These are phyloP conservation scores for Trametes cinnabarina DNA, from an alignment of 768 basidiomycete species.

Conservation along the genomic window DNA sequence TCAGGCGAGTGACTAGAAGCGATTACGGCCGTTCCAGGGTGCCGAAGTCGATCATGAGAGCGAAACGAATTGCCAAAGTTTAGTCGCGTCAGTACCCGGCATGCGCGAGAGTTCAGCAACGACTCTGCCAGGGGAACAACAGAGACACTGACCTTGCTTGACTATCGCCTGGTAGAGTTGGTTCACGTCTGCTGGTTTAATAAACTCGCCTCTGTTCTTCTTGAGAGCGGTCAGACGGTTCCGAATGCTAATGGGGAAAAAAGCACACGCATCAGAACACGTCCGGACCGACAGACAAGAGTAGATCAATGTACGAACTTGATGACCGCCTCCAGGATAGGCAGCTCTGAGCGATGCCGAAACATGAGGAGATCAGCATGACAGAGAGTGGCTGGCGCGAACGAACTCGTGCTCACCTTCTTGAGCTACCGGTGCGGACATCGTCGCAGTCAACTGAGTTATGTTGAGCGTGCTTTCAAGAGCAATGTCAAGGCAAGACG, in stretches of 20 bases:
- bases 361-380: conserved; percentile 23
- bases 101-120: not conserved
- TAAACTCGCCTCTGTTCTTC: conserved; percentile 89
- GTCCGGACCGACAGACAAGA: conserved; percentile 14
- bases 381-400: conserved; percentile 17
- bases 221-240: conserved; percentile 93
- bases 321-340: conserved; percentile 92
- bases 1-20: conserved; percentile 77
- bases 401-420: conserved; percentile 54
- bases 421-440: conserved; percentile 74
- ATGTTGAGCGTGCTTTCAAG: not conserved
- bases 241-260: conserved; percentile 63
- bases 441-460: conserved; percentile 23
- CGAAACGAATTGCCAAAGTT: conserved; percentile 1
- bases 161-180: conserved; percentile 90
- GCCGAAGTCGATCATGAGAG: conserved; percentile 12
- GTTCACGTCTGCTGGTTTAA: conserved; percentile 91
- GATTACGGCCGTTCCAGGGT: conserved; percentile 3
- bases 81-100: not conserved
- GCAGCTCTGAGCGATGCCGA: conserved; percentile 60
- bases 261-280: conserved; percentile 17
- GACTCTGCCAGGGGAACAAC: not conserved
- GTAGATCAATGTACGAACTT: conserved; percentile 51
- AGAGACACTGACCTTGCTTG: conserved; percentile 72
- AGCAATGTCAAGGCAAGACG: not conserved